Conservation (phyloP, 2,329 filamentous ascomycete species). For the Arthrobotrys iridis region DNA sequence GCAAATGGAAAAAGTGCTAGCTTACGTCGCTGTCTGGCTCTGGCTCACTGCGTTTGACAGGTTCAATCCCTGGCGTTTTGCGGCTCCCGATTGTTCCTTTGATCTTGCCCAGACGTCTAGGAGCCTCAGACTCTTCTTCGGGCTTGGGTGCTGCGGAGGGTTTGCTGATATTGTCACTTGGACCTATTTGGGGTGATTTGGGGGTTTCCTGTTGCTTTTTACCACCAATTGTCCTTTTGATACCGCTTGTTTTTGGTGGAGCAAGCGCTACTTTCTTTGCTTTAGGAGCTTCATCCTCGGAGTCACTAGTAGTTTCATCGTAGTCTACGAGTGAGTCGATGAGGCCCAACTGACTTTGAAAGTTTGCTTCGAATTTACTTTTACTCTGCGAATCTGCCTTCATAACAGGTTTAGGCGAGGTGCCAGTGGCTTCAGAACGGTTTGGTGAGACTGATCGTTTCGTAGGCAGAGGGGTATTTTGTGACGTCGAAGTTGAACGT, state of each 20-base stretch:
- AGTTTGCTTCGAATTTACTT: slow-evolving; percentile 31
- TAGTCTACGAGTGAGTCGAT: slow-evolving; percentile 21
- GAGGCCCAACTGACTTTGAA: slow-evolving; percentile 17
- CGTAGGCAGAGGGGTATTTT: slow-evolving; percentile 5
- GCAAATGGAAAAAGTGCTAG: slow-evolving; percentile 18
- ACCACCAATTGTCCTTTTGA: slow-evolving; percentile 48
- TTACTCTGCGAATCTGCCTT: slow-evolving; percentile 2
- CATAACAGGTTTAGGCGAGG: slow-evolving; percentile 16
- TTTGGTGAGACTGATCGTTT: neutral
- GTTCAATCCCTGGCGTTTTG: slow-evolving; percentile 21
- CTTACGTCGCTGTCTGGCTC: slow-evolving; percentile 53
- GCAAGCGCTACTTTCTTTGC: neutral
- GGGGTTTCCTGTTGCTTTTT: slow-evolving; percentile 19
- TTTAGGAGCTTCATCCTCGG: slow-evolving; percentile 15
- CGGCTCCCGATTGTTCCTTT: slow-evolving; percentile 50
- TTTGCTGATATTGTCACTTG: neutral
- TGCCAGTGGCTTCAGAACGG: neutral
- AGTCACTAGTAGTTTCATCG: slow-evolving; percentile 39
- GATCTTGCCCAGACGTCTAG: slow-evolving; percentile 45
- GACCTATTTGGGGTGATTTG: neutral
- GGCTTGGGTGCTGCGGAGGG: neutral
- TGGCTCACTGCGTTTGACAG: slow-evolving; percentile 39
- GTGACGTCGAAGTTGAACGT: slow-evolving; percentile 18
- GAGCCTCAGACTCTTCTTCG: slow-evolving; percentile 18
- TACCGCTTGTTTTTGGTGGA: slow-evolving; percentile 19